Conservation (phyloP, 2,329 filamentous ascomycete genomes). For the Gaeumannomyces sp. region DNA sequence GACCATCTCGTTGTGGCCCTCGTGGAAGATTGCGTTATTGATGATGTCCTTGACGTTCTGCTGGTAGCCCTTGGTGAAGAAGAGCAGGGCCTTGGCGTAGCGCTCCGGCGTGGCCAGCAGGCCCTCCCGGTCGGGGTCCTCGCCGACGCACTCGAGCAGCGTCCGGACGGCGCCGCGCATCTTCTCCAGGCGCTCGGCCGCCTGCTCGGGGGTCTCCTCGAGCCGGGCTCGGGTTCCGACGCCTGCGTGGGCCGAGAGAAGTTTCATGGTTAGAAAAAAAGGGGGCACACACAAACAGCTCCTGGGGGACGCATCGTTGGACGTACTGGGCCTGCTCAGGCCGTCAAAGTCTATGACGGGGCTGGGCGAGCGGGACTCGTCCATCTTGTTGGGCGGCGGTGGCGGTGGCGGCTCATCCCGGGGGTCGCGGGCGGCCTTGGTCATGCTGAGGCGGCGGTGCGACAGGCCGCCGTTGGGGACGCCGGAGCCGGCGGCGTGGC, state of each 20-base stretch:
- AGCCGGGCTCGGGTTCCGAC: constrained; percentile 58
- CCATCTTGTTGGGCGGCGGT: constrained; percentile 7
- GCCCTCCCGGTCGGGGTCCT: constrained; percentile 60
- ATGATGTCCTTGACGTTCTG: constrained; percentile 89
- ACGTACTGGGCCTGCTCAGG: constrained; percentile 51
- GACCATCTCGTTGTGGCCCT: constrained; percentile 94
- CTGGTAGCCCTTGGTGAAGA: constrained; percentile 95
- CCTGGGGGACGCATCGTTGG: too few relatives aligned
- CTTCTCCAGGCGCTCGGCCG: constrained; percentile 47
- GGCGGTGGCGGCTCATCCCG: constrained; percentile 41
- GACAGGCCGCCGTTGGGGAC: neutral
- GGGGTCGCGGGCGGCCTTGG: constrained; percentile 56
- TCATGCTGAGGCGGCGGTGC: constrained; percentile 34
- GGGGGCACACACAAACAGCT: too few relatives aligned
- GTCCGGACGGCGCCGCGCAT: constrained; percentile 59
- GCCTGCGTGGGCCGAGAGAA: constrained; percentile 30
- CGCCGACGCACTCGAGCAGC: constrained; percentile 62
- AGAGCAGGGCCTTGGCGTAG: constrained; percentile 93
- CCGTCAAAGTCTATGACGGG: constrained; percentile 58
- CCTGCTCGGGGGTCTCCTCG: constrained; percentile 49
- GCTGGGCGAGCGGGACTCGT: constrained; percentile 36
- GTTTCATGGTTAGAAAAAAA: neutral
- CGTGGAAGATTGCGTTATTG: constrained; percentile 90
- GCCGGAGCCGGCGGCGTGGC: constrained; percentile 11
- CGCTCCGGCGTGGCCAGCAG: constrained; percentile 69